Conservation (phyloP, 768 basidiomycete genomes). For the Lentinus tigrinus region DNA sequence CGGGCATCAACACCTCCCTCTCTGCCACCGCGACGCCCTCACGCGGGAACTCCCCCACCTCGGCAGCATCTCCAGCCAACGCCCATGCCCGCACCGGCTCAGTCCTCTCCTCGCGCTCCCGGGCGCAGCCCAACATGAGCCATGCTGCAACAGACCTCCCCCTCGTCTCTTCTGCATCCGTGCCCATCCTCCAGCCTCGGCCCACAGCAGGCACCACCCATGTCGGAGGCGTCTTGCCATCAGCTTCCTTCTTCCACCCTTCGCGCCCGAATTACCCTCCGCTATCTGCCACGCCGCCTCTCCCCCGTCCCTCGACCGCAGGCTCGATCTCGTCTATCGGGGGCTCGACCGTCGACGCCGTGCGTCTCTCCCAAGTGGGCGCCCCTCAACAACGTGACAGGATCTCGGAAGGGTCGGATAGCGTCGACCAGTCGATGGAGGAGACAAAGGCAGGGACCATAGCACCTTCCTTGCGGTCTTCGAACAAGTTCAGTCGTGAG, state of each 20-base stretch:
- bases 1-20: slow-evolving; percentile 14
- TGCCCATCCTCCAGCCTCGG: slow-evolving; percentile 23
- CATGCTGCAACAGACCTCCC: slow-evolving; percentile 16
- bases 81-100: slow-evolving; percentile 15
- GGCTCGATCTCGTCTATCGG: slow-evolving; percentile 30
- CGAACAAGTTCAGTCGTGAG: slow-evolving; percentile 65
- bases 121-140: slow-evolving; percentile 8
- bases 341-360: slow-evolving; percentile 29
- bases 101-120: slow-evolving; percentile 9
- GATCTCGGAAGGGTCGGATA: slow-evolving; percentile 41
- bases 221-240: slow-evolving; percentile 73
- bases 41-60: slow-evolving; percentile 21
- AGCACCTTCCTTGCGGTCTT: slow-evolving; percentile 39
- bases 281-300: slow-evolving; percentile 34
- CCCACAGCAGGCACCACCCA: slow-evolving; percentile 41
- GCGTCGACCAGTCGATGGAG: slow-evolving; percentile 28
- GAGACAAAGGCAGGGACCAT: slow-evolving; percentile 32
- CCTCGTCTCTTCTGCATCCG: slow-evolving; percentile 19
- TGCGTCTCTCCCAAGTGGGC: slow-evolving; percentile 42
- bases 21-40: slow-evolving; percentile 19
- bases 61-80: slow-evolving; percentile 17
- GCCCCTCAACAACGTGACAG: slow-evolving; percentile 35
- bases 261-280: slow-evolving; percentile 56
- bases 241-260: slow-evolving; percentile 77
- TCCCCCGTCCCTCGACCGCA: slow-evolving; percentile 29